Evolutionary conservation across 78 protist genomes (phyloP), one percentile per base, ranked within the genome.

Genomic region (Pigoraptor vietnamica): DNA sequence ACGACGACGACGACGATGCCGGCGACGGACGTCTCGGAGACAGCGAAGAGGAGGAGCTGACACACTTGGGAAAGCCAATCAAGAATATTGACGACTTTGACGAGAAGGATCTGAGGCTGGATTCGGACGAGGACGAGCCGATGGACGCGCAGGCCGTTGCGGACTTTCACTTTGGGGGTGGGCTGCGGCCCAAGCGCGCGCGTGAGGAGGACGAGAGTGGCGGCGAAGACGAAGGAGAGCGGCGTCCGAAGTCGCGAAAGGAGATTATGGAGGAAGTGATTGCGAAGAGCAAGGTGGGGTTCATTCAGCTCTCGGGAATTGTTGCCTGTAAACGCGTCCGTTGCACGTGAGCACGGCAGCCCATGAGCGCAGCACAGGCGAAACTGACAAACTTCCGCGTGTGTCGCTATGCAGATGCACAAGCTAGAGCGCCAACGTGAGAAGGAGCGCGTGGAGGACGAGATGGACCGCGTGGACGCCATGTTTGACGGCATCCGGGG

Each of bases 181-280:
- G 79, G 35, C 37, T 35, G 37, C 32, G 67, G 79, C 37, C 0
- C 48, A 91, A 34, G 90, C 38, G 48, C 38, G 84, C 1, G 36
- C 37, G 23, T 9, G 38, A 83, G 48, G 40, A n/a, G 9, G 81
- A n/a, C 37, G 86, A n/a, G n/a, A n/a, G 89, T 19, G 84, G 14
- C 10, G 88, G 23, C 88, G 88, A 83, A 10, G 39, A 35, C 39
- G 88, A 83, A n/a, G 88, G 40, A 2, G 93, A 86, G 82, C 83
- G 36, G 34, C 37, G 38, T 35, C 39, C 39, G 38, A 29, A 25
- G 34, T 25, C 88, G 21, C 92, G 40, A 23, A 79, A 81, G 32
- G 92, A 90, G 88, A 81, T 90, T 81, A 90, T 90, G 92, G 86
- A 86, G 82, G 94, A 93, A n/a, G 91, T 93, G 40, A 87, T 93